Conservation (phyloP, 208 protist genomes). For the Trypanosoma lewisi region DNA sequence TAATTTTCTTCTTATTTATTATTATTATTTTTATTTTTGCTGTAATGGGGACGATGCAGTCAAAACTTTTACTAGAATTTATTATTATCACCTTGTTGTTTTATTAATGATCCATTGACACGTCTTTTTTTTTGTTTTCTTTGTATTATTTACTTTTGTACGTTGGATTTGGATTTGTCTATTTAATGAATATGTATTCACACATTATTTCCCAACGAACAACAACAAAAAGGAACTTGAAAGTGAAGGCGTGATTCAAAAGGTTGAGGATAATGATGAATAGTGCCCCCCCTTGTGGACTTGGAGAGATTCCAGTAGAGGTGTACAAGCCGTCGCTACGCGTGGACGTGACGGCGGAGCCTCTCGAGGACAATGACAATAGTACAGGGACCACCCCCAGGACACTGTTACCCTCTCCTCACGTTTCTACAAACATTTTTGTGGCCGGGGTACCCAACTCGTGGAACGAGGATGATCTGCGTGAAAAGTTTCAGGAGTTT, state of each 20-base stretch:
- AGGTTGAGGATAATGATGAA: conserved; percentile 9
- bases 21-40: too few species aligned
- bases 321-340: conserved; percentile 70
- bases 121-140: too few species aligned
- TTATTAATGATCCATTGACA: too few species aligned
- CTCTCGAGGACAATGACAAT: conserved; percentile 18
- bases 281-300: conserved; percentile 1
- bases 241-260: too few species aligned
- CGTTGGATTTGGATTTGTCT: too few species aligned
- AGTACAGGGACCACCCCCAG: conserved; percentile 37
- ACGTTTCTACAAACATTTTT: conserved; percentile 90
- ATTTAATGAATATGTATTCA: too few species aligned
- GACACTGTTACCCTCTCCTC: conserved; percentile 54
- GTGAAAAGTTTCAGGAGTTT: conserved; percentile 68
- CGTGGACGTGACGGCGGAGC: conserved; percentile 57
- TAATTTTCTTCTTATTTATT: not conserved
- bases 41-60: too few species aligned
- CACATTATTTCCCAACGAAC: too few species aligned
- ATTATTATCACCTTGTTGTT: too few species aligned
- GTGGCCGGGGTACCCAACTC: conserved; percentile 73
- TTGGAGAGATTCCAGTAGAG: not conserved
- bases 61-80: too few species aligned
- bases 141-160: too few species aligned
- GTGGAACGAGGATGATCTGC: conserved; percentile 77
- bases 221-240: too few species aligned